Conservation (phyloP, 1,139 yeast genomes). For the Magnusiomyces paraingens region DNA sequence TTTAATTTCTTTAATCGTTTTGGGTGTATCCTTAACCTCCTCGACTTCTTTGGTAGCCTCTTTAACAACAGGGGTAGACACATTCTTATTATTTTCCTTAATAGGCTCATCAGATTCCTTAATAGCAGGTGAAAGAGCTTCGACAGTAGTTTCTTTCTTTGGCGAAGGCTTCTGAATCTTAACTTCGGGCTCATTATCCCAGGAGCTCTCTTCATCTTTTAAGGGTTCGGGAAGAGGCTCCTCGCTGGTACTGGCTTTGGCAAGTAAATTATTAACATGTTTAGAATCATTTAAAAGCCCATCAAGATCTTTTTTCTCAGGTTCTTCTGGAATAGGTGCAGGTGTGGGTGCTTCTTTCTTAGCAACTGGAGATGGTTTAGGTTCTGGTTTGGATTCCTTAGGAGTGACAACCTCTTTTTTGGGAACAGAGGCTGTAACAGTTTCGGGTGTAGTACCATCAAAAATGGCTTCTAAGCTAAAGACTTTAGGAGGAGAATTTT, state of each 20-base stretch:
- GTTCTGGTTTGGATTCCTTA: conserved; percentile 19
- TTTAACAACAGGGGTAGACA: too few species aligned
- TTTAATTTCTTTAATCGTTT: neutral
- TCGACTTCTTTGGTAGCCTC: neutral
- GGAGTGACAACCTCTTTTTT: conserved; percentile 16
- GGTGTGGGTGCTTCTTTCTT: neutral
- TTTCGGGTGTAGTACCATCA: conserved; percentile 55
- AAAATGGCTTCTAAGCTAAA: conserved; percentile 68
- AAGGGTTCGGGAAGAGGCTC: conserved; percentile 29
- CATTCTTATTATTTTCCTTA: too few species aligned
- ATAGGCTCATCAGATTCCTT: too few species aligned
- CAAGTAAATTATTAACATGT: conserved; percentile 44
- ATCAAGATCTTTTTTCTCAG: conserved; percentile 13
- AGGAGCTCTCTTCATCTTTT: conserved; percentile 24
- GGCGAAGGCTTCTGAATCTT: neutral
- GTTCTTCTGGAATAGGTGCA: neutral
- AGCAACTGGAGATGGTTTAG: conserved; percentile 1
- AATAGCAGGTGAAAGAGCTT: too few species aligned
- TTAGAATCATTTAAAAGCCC: conserved; percentile 31
- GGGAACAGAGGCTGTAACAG: conserved; percentile 16
- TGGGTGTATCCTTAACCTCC: neutral
- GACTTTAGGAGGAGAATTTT: conserved; percentile 70
- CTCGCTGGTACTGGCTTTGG: conserved; percentile 46
- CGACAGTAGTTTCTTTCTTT: neutral
- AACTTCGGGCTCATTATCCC: conserved; percentile 25